Base-by-base conservation (phyloP, 352 stramenopile species). In the Phytophthora sansomeana region DNA sequence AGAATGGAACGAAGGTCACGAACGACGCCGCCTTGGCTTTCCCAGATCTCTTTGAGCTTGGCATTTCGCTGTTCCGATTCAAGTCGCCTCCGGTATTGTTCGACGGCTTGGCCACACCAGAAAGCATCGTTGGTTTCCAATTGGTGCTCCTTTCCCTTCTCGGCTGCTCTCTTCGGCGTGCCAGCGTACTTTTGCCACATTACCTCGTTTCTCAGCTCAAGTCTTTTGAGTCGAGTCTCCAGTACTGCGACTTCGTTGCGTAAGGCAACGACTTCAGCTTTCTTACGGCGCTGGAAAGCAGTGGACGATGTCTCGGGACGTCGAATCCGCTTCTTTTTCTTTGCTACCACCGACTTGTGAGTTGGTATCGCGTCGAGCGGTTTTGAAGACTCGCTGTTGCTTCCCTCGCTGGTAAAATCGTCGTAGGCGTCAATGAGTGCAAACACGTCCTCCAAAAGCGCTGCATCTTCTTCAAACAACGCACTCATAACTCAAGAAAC, bases 271-370 rank as follows among this genome's bases (percentile, higher is more conserved):
- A 67, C 10, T 36, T 72, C 50, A 3, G 36, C 56, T 30, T 59
- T 63, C 42, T 53, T 62, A 1, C 57, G 57, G 7, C 57, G 63
- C 38, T 72, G 63, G 14, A 72, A 55, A 13, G 50, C 63, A 9
- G 63, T 72, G 0, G 63, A 72, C 36, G 56, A 67, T 6, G 49
- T 67, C 35, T 58, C 63, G 9, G 63, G 49, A 19, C 38, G 59
- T 35, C 63, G 41, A 33, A 67, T 46, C 35, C 60, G 48, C 35
- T 59, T 63, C 50, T 63, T 63, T 19, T 72, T 63, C 28, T n/a
- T n/a, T n/a, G n/a, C n/a, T n/a, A 39, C 11, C 33, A 5, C 10
- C n/a, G 33, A 14, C 33, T 29, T 19, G 24, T 50, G 8, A 35
- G 8, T 3, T 32, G 2, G 9, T 44, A 21, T 41, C 39, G 17